Evolutionary conservation across 176 grass and related monocot species (phyloP).

Genomic region (Bolboschoenus planiculmis): DNA sequence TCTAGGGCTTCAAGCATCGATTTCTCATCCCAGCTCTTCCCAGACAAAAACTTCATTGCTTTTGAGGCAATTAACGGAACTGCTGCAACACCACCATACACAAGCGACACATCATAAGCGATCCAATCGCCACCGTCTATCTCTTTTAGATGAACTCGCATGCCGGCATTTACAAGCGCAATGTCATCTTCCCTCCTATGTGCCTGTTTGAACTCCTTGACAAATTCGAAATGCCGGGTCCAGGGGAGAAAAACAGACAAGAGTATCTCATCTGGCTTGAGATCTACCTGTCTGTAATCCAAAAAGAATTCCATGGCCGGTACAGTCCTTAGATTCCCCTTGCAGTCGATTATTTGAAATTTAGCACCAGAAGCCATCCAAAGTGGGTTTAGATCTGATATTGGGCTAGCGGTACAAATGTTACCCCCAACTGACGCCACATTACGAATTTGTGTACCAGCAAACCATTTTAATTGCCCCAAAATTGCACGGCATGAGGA

Average conservation of each 20-base stretch:
- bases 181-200: conserved; percentile 99
- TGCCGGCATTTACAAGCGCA: conserved; percentile 93
- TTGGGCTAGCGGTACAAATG: conserved; percentile 98
- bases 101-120: conserved; percentile 65
- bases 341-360: conserved; percentile 63
- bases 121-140: conserved; percentile 37
- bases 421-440: conserved; percentile 97
- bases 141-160: conserved; percentile 55
- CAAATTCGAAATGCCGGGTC: conserved; percentile 77
- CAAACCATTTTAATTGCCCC: conserved; percentile 94
- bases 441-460: conserved; percentile 90
- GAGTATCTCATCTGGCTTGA: conserved; percentile 64
- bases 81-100: conserved; percentile 74
- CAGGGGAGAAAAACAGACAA: conserved; percentile 75
- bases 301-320: conserved; percentile 80
- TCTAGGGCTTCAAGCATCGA: conserved; percentile 49
- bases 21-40: conserved; percentile 54
- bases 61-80: conserved; percentile 61
- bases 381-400: conserved; percentile 96
- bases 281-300: conserved; percentile 87
- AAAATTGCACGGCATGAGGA: conserved; percentile 77
- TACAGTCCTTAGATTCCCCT: conserved; percentile 52
- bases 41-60: conserved; percentile 53
- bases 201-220: conserved; percentile 96
- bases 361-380: conserved; percentile 79